Base-by-base conservation (phyloP, 2,329 filamentous ascomycete species). In the Colletotrichum phormii region DNA sequence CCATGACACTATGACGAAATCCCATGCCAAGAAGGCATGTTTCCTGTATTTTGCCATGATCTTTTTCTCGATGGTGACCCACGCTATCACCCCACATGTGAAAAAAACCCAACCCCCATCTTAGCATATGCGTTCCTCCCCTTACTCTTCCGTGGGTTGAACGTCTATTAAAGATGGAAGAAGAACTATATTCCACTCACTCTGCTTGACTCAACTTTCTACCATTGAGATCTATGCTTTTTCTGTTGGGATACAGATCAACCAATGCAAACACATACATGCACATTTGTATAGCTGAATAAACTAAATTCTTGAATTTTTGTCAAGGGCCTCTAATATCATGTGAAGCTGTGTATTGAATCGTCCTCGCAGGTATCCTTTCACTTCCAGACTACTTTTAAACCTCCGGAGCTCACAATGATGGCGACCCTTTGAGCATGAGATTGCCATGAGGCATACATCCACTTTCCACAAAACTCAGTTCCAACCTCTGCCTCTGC, bases 81-180 rank as follows among this genome's bases (percentile, higher is more conserved):
- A 54, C 54, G 51, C 35, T 61, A 8, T 37, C 26, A 33, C 26
- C 26, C 31, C 18, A 26, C n/a, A n/a, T 53, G 33, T 74, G 68
- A 61, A 53, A 54, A 11, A 26, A 29, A 5, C 26, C 6, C 37
- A 24, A 13, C 79, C 84, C 80, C 85, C 84, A 87, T 87, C 84
- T 84, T 81, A 88, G 86, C 86, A 88, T 88, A 87, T 88, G 79
- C 86, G 85, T 86, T 86, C 84, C 82, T 81, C 82, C 80, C 80
- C 80, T 81, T 78, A 77, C 83, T 86, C 82, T 79, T 81, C 86
- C 85, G 79, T 88, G 86, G 84, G 84, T 84, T 82, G 84, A 84
- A 86, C 82, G 86, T 84, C 86, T 88, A 88, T 85, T 84, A 84
- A 81, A 83, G 81, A 84, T 88, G 86, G 86, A 84, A 88, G 83